Percentiles rank a stretch among this genome's conserved stretches.
Evolutionary conservation across 805 yeast genomes (phyloP).

Genomic region (Teunomyces barrocoloradensis): DNA sequence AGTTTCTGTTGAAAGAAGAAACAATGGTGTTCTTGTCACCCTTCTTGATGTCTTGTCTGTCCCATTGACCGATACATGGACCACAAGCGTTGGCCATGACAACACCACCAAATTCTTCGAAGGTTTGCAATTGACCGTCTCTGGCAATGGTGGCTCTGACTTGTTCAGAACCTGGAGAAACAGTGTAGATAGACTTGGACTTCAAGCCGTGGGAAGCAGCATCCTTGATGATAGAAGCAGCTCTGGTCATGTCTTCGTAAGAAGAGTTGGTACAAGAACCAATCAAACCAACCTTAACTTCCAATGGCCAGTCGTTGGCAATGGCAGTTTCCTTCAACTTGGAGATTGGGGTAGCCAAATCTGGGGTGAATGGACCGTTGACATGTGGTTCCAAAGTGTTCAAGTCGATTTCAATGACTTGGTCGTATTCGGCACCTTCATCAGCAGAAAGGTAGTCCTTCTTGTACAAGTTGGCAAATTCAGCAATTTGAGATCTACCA

Average conservation of each 20-base stretch:
- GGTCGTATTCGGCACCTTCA: constrained; percentile 85
- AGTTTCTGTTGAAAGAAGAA: constrained; percentile 96
- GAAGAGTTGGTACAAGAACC: constrained; percentile 99
- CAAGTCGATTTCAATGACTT: constrained; percentile 86
- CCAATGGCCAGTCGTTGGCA: constrained; percentile 80
- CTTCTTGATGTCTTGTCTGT: constrained; percentile 86
- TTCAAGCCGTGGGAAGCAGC: constrained; percentile 84
- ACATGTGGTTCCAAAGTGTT: constrained; percentile 87
- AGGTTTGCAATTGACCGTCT: constrained; percentile 82
- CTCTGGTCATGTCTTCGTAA: constrained; percentile 97
- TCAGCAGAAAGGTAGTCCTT: constrained; percentile 75
- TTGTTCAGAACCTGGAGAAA: constrained; percentile 98
- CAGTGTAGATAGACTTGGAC: constrained; percentile 84
- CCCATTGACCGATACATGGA: constrained; percentile 99
- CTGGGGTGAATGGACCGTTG: constrained; percentile 98
- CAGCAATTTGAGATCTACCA: constrained; percentile 77
- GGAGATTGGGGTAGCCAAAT: constrained; percentile 89
- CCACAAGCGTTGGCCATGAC: constrained; percentile 98
- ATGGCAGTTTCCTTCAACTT: constrained; percentile 70
- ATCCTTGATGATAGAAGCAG: constrained; percentile 83
- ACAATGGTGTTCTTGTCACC: constrained; percentile 96
- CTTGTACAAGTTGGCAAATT: constrained; percentile 66
- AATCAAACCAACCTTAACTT: constrained; percentile 87
- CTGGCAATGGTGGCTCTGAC: constrained; percentile 95
- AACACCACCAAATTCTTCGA: constrained; percentile 83